phyloP scores from a whole-genome alignment of 2,329 filamentous ascomycete genomes.

The Sporothrix luriei region DNA sequence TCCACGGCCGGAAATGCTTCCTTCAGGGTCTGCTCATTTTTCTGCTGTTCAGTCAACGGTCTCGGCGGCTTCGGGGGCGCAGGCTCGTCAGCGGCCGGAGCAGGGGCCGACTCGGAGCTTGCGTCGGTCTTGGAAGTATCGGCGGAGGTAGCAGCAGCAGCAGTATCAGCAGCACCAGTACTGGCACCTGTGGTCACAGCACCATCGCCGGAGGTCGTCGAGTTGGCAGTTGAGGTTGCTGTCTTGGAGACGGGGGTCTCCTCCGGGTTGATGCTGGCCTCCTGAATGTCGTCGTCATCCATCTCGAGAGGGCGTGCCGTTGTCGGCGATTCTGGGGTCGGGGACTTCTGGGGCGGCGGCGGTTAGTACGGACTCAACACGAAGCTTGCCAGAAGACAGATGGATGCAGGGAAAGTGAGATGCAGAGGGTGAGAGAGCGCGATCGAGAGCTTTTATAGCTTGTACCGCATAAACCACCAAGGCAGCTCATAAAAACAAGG shows the following conservation, averaged over 20 bases:
- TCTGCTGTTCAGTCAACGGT: slow-evolving; percentile 76
- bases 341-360: slow-evolving; percentile 44
- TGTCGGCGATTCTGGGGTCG: slow-evolving; percentile 64
- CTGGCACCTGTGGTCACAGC: slow-evolving; percentile 40
- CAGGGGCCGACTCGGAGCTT: slow-evolving; percentile 36
- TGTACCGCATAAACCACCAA: background rate
- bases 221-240: slow-evolving; percentile 36
- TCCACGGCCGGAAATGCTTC: slow-evolving; percentile 93
- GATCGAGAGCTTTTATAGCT: slow-evolving; percentile 6
- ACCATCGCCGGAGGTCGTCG: slow-evolving; percentile 41
- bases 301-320: slow-evolving; percentile 66
- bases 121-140: slow-evolving; percentile 29
- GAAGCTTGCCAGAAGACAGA: slow-evolving; percentile 16
- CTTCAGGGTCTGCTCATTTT: slow-evolving; percentile 83
- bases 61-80: slow-evolving; percentile 80
- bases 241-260: slow-evolving; percentile 46
- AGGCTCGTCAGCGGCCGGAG: slow-evolving; percentile 46
- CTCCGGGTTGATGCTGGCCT: slow-evolving; percentile 53
- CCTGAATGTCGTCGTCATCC: slow-evolving; percentile 71
- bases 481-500: slow-evolving; percentile 23
- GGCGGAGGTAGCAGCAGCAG: slow-evolving; percentile 41
- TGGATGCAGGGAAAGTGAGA: background rate
- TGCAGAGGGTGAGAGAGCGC: background rate
- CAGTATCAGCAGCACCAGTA: background rate
- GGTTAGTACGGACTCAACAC: slow-evolving; percentile 13